Base-by-base conservation (phyloP, 306 rosid species). In the Pyrus bretschneideri region DNA sequence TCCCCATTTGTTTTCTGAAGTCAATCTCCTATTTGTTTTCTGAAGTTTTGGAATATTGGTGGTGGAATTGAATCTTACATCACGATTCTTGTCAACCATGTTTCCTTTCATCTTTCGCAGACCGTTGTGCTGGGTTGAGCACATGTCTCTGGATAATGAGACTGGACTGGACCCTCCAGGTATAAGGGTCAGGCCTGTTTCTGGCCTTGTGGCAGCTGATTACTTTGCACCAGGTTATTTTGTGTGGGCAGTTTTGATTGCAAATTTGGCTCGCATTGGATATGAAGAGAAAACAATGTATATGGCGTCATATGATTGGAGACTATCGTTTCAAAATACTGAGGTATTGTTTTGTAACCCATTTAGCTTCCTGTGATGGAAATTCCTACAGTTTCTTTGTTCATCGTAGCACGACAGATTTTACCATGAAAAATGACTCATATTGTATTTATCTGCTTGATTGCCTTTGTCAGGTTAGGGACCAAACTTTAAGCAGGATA, bases 161-260 rank as follows among this genome's bases (percentile, higher is more conserved):
- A 91, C 97, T 58, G 97, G 97, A 81, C 76, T 91, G 80, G 94
- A 91, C 83, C 87, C 55, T 25, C 71, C 86, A n/a, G 92, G 92
- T 71, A 79, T 91, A 80, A 83, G 97, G 85, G 88, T 91, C 55
- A 89, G 97, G 83, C 92, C 97, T 70, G 94, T 91, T 42, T 87
- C 97, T n/a, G 97, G 97, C 79, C 97, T 91, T 81, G 97, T 91
- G 70, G 97, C 97, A n/a, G 97, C 97, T 83, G 97, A 91, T 83
- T 91, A 91, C 81, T 91, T 91, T 82, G 94, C 97, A 75, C 97
- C 94, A 0, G 97, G 97, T 87, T 91, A 91, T 83, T 91, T 91
- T 80, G 94, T 91, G 19, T 91, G 97, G 97, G 97, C 97, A 42
- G 97, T 91, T 87, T 85, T 91, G 79, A 91, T 91, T 80, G 97